Percentiles rank a stretch among this genome's conserved stretches.
Evolutionary conservation across 768 basidiomycete genomes (phyloP).

Genomic region (Tulasnella sp.): DNA sequence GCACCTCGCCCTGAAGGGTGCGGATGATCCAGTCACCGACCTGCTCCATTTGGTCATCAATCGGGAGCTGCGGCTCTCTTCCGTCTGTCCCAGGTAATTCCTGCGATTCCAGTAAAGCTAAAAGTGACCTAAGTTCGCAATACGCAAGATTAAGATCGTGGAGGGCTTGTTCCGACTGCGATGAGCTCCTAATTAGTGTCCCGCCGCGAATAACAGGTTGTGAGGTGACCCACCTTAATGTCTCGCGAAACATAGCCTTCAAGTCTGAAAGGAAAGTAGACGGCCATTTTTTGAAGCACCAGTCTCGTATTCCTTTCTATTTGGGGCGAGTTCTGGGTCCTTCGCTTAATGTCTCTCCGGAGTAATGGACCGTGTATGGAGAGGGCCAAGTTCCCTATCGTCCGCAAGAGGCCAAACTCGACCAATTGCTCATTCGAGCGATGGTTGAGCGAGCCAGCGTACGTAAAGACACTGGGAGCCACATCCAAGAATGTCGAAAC

Average conservation of each 20-base stretch:
- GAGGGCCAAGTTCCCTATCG: slow-evolving; percentile 44
- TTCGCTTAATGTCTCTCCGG: slow-evolving; percentile 24
- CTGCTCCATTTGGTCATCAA: too few relatives aligned
- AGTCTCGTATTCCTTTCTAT: slow-evolving; percentile 17
- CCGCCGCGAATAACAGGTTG: neutral
- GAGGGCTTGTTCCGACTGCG: slow-evolving; percentile 50
- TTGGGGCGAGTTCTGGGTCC: slow-evolving; percentile 27
- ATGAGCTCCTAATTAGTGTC: slow-evolving; percentile 12
- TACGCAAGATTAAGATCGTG: slow-evolving; percentile 66
- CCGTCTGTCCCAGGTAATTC: neutral
- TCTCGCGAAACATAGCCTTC: slow-evolving; percentile 35
- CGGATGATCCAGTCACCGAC: too few relatives aligned
- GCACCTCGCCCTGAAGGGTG: too few relatives aligned
- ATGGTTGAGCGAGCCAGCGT: slow-evolving; percentile 33
- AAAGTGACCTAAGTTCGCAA: slow-evolving; percentile 62
- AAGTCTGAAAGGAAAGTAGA: slow-evolving; percentile 71
- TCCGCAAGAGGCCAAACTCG: slow-evolving; percentile 32
- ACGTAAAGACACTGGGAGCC: slow-evolving; percentile 71
- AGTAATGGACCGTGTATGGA: slow-evolving; percentile 49
- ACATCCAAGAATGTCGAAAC: slow-evolving; percentile 79
- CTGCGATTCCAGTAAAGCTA: slow-evolving; percentile 23
- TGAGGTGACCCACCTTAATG: slow-evolving; percentile 38
- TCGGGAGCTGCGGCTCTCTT: too few relatives aligned
- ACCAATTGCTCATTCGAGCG: slow-evolving; percentile 36
- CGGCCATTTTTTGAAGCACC: slow-evolving; percentile 60